Evolutionary conservation across 164 flowering plant species (phyloP), one percentile per base, ranked within the genome.

Genomic region (Cinnamomum micranthum): DNA sequence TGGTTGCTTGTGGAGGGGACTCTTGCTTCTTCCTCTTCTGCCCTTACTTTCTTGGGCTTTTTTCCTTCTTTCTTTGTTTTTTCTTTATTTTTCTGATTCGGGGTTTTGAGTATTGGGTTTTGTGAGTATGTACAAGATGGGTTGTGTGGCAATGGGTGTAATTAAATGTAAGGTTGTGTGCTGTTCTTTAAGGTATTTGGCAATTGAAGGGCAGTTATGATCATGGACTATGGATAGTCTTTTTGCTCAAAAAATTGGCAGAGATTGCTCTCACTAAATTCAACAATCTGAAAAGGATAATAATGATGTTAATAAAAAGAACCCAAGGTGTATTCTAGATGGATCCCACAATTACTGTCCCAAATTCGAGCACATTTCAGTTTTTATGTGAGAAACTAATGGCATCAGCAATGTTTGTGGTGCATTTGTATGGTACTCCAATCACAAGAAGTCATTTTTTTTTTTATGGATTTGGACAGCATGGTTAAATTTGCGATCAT

Each of bases 91-190:
- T 55, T 17, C 51, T 27, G 1, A 13, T 14, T n/a, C 10, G 50
- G 59, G 20, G n/a, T 5, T 28, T 55, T 66, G 71, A 65, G 75
- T 64, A 1, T 28, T 73, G 68, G 62, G 70, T 65, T 65, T 73
- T 58, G 41, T 73, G 24, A 10, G 41, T 64, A 55, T 74, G 76
- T 74, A 67, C 62, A n/a, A 47, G 62, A 68, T 19, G 50, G 17
- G 27, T 33, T 20, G 71, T 52, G 65, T 74, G 71, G 70, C 50
- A 6, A 19, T 55, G 11, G 10, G 50, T 74, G 76, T 74, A 74
- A 72, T 65, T 66, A n/a, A 74, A 65, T 74, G 69, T 66, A 74
- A 47, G 71, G 71, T 1, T 66, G 76, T 19, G n/a, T 71, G 47
- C 47, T 71, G 23, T 52, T 71, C 24, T 71, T 33, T 35, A 55